Conservation (phyloP, 2,329 filamentous ascomycete species). For the Pseudopyricularia javanii region DNA sequence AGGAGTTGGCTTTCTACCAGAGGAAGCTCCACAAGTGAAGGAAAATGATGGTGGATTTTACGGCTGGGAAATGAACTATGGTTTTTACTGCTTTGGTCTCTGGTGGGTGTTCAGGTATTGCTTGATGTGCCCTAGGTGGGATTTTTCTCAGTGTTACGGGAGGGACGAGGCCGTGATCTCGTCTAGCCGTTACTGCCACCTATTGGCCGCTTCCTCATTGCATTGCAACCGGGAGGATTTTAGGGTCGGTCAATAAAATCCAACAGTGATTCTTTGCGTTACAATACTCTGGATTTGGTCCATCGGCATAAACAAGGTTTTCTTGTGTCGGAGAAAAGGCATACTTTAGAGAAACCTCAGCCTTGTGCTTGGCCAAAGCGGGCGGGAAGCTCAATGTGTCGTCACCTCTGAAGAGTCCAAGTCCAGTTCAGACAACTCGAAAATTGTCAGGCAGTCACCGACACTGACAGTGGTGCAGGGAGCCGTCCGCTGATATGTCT, state of each 20-base stretch:
- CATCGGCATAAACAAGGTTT: neutral
- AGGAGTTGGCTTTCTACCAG: slow-evolving; percentile 99
- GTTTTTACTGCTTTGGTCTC: slow-evolving; percentile 4
- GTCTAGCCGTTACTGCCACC: neutral
- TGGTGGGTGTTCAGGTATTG: slow-evolving; percentile 6
- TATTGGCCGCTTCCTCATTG: slow-evolving; percentile 4
- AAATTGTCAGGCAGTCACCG: no score
- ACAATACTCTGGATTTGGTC: neutral
- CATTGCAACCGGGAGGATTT: slow-evolving; percentile 4
- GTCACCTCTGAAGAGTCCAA: no score
- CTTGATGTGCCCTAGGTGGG: slow-evolving; percentile 2
- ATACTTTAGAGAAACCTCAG: no score
- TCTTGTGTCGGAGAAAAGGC: no score
- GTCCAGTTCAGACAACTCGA: no score
- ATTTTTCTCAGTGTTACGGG: slow-evolving; percentile 1
- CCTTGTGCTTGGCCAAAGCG: no score
- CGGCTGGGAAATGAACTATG: neutral
- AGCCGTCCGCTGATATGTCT: no score
- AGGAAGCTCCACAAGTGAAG: slow-evolving; percentile 96
- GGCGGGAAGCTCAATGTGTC: no score
- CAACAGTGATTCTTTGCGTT: slow-evolving; percentile 2
- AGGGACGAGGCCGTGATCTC: neutral
- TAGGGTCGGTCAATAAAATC: slow-evolving; percentile 4
- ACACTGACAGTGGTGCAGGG: no score
- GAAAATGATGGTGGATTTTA: slow-evolving; percentile 2